phyloP scores from a whole-genome alignment of 257 asterid genomes.

The Paraleonurus japonicus region DNA sequence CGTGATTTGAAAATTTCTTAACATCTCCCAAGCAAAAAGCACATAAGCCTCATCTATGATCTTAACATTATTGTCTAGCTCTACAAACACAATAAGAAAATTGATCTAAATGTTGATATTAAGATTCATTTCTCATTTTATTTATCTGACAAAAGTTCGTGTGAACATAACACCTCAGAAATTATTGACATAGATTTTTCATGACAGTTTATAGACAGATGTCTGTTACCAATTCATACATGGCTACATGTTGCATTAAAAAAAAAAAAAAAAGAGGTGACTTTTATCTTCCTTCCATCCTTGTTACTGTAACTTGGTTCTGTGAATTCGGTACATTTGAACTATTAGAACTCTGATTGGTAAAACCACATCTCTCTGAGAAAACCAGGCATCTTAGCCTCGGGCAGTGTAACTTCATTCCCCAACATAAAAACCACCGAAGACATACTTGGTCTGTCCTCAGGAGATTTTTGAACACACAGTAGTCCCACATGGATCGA shows the following conservation, averaged over 20 bases:
- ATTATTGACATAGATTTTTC: neutral
- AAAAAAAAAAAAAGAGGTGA: too few species aligned
- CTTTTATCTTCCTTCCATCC: neutral
- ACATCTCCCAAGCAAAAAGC: too few species aligned
- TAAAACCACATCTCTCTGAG: neutral
- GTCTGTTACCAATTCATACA: neutral
- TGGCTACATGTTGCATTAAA: neutral
- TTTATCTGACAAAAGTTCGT: neutral
- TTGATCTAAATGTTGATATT: neutral
- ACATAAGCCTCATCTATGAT: neutral
- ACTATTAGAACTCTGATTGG: neutral
- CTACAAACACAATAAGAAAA: neutral
- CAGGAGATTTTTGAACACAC: neutral
- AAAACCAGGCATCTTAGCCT: neutral
- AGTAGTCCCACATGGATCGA: constrained; percentile 16
- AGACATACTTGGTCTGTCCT: neutral
- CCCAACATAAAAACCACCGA: neutral
- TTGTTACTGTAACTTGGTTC: neutral
- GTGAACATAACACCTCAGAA: neutral
- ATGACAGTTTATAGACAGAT: neutral
- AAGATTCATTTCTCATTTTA: neutral
- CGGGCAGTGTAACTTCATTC: neutral
- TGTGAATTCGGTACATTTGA: neutral
- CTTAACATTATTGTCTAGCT: neutral
- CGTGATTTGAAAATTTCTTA: too few species aligned